A percentile compares a stretch with the other conserved stretches of the same genome.
These are phyloP conservation scores for Botrytis fabae DNA, from an alignment of 2,329 filamentous ascomycete genomes.

Conservation along the genomic window DNA sequence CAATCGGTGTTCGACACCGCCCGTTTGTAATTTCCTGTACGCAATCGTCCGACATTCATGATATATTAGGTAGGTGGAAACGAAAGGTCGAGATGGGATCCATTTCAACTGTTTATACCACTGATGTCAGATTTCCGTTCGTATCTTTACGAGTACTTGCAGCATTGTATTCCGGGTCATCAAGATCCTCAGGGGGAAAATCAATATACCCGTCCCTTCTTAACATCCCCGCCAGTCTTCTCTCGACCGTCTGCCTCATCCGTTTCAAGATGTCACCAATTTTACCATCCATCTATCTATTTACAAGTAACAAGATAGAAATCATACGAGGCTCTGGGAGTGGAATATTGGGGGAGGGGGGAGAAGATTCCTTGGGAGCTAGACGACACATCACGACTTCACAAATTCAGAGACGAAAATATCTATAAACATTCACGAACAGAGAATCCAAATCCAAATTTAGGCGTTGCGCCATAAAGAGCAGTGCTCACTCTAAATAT, in stretches of 20 bases:
- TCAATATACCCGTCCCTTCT: not conserved
- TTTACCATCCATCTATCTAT: not conserved
- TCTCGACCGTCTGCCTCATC: not conserved
- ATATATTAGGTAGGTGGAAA: not conserved
- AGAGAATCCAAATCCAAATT: not conserved
- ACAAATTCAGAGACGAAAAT: not conserved
- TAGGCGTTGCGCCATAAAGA: not conserved
- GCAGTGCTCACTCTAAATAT: not conserved
- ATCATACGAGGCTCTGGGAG: not conserved
- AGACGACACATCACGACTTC: not conserved
- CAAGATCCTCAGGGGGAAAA: not conserved
- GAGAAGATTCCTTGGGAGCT: too few species aligned
- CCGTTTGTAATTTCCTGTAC: not conserved
- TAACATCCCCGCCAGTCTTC: not conserved
- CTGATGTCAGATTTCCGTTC: too few species aligned
- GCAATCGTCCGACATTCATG: not conserved
- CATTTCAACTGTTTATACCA: too few species aligned
- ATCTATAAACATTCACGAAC: not conserved
- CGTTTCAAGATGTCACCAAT: too few species aligned
- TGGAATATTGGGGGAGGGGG: not conserved
- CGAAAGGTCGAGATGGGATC: too few species aligned
- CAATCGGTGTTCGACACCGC: not conserved
- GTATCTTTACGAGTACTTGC: too few species aligned
- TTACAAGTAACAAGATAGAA: not conserved
- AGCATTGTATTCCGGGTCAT: too few species aligned